Evolutionary conservation across 2,329 filamentous ascomycete genomes (phyloP), one percentile per base, ranked within the genome.

Genomic region (Aspergillus sp.): DNA sequence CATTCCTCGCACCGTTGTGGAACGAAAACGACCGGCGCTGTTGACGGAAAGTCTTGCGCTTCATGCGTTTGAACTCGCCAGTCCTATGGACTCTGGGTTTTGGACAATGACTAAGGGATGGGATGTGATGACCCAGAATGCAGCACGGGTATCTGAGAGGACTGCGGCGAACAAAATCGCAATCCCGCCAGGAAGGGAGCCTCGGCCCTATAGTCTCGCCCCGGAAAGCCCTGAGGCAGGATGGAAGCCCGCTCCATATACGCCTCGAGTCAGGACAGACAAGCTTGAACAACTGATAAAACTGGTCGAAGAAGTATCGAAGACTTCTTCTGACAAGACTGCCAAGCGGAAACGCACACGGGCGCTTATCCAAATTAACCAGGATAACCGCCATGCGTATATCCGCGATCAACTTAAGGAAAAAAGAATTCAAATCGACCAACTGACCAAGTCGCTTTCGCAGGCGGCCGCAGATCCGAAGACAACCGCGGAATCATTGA

Each of bases 1-100:
- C 1, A 49, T 95, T 6, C 85, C 90, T 0, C 79, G 78, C 45
- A 69, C 72, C 2, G 61, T 86, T 2, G 65, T 72, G 30, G 65
- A 72, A 1, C 78, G 84, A n/a, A 75, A 68, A 38, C 83, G 82
- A 41, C 63, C 74, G 19, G 74, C 79, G 4, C 62, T 86, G 4
- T 74, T 85, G 45, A 73, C 78, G 1, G 83, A 89, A 54, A 66
- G n/a, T 79, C 53, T 69, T 20, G 58, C 60, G 20, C 55, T 56
- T 13, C 61, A 66, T 43, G 57, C 64, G 4, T 72, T 75, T 37
- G 79, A 87, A 59, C 67, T 90, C 7, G 81, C 76, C 15, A 51
- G 56, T 20, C 69, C 71, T 6, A 53, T 62, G 13, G 69, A 75
- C 22, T 48, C 58, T 15, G 56, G 56, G 7, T 19, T 39, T 2